These are phyloP conservation scores for Monosporozyma siamensis DNA, from an alignment of 805 yeast species.

Conservation along the genomic window DNA sequence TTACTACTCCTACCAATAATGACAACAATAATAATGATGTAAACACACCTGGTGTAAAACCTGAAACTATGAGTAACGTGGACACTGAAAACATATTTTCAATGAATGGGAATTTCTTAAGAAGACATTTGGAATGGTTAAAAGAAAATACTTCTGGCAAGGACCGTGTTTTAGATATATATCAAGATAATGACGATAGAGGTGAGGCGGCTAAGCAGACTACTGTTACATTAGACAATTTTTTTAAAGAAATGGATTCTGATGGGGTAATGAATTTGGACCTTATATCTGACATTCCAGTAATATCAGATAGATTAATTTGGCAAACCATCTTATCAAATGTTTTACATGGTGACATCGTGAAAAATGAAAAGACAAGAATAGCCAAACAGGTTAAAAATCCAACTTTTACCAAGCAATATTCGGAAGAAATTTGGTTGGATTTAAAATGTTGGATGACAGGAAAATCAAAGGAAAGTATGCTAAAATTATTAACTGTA, in stretches of 20 bases:
- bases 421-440: constrained; percentile 57
- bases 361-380: constrained; percentile 78
- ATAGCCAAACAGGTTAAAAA: constrained; percentile 40
- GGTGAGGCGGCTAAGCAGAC: constrained; percentile 10
- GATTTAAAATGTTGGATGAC: constrained; percentile 76
- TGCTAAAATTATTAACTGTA: constrained; percentile 55
- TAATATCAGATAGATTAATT: constrained; percentile 67
- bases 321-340: constrained; percentile 93
- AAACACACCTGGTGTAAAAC: constrained; percentile 18
- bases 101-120: constrained; percentile 21
- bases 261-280: constrained; percentile 3
- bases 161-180: too few relatives aligned
- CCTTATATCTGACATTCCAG: constrained; percentile 24
- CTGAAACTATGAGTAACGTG: constrained; percentile 11
- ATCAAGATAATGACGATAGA: too few relatives aligned
- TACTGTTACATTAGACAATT: neutral
- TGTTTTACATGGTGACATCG: constrained; percentile 92
- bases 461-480: constrained; percentile 75
- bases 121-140: constrained; percentile 25
- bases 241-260: neutral
- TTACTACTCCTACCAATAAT: constrained; percentile 3
- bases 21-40: constrained; percentile 16
- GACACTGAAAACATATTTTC: constrained; percentile 16
- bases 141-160: neutral
- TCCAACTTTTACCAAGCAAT: constrained; percentile 21